Base-by-base conservation (phyloP, 2,329 filamentous ascomycete genomes). In the Pestalotiopsis sp. region DNA sequence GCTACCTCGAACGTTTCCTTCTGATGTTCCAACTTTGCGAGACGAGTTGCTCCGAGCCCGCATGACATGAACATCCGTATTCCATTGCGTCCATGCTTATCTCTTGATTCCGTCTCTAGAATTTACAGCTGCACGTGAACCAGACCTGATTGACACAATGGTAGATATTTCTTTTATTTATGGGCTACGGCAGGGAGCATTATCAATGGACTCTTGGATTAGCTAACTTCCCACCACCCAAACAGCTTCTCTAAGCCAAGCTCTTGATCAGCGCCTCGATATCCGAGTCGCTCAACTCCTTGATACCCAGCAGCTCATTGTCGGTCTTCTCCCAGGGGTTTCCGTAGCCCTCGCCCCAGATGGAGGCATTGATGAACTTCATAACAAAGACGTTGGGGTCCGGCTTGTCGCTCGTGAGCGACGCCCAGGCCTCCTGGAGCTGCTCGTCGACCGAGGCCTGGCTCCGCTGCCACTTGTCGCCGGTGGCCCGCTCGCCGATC, bases 221-320 rank as follows among this genome's bases (percentile, higher is more conserved):
- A 9, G 4, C 20, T 5, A 52, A 20, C 13, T 52, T 17, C n/a
- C 12, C 45, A n/a, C 45, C 45, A 52, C 0, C 4, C 45, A 52
- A 2, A 17, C 20, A 20, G 20, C 66, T 67, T 45, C 66, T 69
- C 5, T 57, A 70, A 17, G 66, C 69, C 23, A 68, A 63, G 2
- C 69, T 63, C 27, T 73, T 62, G 3, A 80, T 69, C 56, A 79
- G 11, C 9, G 68, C 71, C 70, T 77, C 72, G 25, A 83, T 62
- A 62, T 82, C 79, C 9, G 72, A 77, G 12, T 80, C 77, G 2
- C 70, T 77, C 52, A 80, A 57, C 65, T 72, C 70, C 65, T 75
- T 74, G 7, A 83, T 68, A 1, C 81, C 81, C 25, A 84, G 70
- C 58, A 82, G 67, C 49, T 82, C 77, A 70, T 83, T 83, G 59